Evolutionary conservation across 1,284 basidiomycete genomes (phyloP).

Genomic region (Leccinum subspadiceum): DNA sequence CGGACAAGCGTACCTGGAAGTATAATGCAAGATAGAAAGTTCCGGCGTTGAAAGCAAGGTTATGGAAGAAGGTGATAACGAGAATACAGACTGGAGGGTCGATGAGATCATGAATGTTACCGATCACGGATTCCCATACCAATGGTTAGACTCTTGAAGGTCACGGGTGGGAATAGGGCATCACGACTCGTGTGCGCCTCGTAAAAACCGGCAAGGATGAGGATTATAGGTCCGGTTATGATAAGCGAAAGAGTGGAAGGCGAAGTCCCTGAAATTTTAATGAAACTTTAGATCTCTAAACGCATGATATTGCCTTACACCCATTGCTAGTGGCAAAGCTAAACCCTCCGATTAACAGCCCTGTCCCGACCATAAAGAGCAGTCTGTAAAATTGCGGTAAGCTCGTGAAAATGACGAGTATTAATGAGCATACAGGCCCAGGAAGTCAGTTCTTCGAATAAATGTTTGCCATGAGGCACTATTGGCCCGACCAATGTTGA

Average conservation of each 20-base stretch:
- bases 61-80: conserved; percentile 71
- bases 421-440: conserved; percentile 59
- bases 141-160: conserved; percentile 58
- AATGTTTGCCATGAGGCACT: conserved; percentile 57
- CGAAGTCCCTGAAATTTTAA: conserved; percentile 49
- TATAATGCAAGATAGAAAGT: conserved; percentile 81
- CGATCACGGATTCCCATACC: conserved; percentile 40
- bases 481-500: conserved; percentile 44
- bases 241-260: conserved; percentile 62
- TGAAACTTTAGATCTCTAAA: conserved; percentile 13
- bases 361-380: conserved; percentile 73
- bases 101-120: conserved; percentile 17
- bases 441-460: conserved; percentile 62
- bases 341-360: conserved; percentile 71
- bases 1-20: conserved; percentile 57
- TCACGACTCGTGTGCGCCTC: conserved; percentile 64
- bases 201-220: conserved; percentile 60
- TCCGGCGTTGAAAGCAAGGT: conserved; percentile 75
- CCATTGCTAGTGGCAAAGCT: conserved; percentile 66
- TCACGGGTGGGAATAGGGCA: conserved; percentile 65
- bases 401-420: conserved; percentile 16
- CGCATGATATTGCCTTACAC: conserved; percentile 48
- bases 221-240: conserved; percentile 49
- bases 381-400: conserved; percentile 42
- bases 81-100: conserved; percentile 57